phyloP scores from a whole-genome alignment of 2,329 filamentous ascomycete species.

The Trichophyton simii region DNA sequence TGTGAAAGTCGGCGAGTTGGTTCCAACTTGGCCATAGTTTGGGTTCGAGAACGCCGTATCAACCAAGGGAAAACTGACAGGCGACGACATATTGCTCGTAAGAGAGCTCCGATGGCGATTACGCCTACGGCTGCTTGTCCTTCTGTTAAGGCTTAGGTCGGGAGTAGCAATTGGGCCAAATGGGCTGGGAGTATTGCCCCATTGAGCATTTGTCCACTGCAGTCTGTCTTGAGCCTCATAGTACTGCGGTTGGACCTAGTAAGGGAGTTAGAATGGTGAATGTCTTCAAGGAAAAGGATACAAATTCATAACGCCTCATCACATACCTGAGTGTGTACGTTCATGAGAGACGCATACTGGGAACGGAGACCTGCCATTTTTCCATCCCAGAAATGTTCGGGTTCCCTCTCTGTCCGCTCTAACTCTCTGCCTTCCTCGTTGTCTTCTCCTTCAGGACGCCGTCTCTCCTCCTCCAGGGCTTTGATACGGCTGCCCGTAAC shows the following conservation, averaged over 20 bases:
- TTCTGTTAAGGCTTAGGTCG: constrained; percentile 31
- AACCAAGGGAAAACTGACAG: constrained; percentile 29
- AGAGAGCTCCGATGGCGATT: constrained; percentile 35
- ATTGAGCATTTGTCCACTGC: constrained; percentile 32
- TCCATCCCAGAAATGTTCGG: constrained; percentile 36
- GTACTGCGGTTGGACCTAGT: constrained; percentile 30
- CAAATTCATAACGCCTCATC: too few relatives aligned
- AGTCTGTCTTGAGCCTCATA: constrained; percentile 36
- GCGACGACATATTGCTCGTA: constrained; percentile 36
- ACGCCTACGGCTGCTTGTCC: constrained; percentile 31
- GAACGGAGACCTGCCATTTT: constrained; percentile 32
- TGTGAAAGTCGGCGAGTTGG: constrained; percentile 41
- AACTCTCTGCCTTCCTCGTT: constrained; percentile 41
- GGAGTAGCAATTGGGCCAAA: constrained; percentile 30
- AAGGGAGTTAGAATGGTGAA: not conserved
- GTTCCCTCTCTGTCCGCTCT: constrained; percentile 38
- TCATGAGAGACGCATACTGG: constrained; percentile 32
- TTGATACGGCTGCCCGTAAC: constrained; percentile 50
- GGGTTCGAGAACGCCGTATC: constrained; percentile 30
- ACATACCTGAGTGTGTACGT: constrained; percentile 28
- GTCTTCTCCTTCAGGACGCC: constrained; percentile 36
- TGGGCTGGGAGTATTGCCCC: constrained; percentile 23
- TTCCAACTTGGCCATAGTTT: constrained; percentile 38
- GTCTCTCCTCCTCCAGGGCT: constrained; percentile 46
- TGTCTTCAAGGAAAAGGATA: not conserved